Evolutionary conservation across 345 rosid genomes (phyloP).

Genomic region (Tarenaya hassleriana): DNA sequence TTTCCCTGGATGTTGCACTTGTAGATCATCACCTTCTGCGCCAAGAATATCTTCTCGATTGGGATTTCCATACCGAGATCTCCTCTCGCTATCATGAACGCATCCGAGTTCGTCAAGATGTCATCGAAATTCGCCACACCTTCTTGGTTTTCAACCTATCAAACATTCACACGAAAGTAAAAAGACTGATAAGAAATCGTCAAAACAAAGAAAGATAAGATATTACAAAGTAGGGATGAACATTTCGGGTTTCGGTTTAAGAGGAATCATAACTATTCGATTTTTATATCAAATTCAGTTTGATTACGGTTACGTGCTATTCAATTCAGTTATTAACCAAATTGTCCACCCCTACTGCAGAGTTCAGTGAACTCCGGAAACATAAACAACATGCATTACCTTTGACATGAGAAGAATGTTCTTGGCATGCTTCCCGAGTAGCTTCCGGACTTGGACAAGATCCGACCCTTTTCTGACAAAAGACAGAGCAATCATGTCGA

Average conservation of each 20-base stretch:
- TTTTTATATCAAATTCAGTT: too few species aligned
- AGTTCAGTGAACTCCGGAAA: too few species aligned
- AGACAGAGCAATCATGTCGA: conserved; percentile 95
- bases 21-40: conserved; percentile 98
- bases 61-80: conserved; percentile 99
- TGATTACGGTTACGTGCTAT: too few species aligned
- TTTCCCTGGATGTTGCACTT: conserved; percentile 97
- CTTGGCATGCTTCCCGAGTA: conserved; percentile 75
- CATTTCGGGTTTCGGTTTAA: too few species aligned
- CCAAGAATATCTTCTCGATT: conserved; percentile 88
- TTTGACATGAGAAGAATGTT: conserved; percentile 93
- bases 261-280: too few species aligned
- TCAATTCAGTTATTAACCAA: too few species aligned
- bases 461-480: conserved; percentile 95
- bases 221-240: too few species aligned
- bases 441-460: conserved; percentile 72
- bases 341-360: too few species aligned
- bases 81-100: conserved; percentile 97
- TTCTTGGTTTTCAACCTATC: conserved; percentile 94
- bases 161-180: too few species aligned
- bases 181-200: too few species aligned
- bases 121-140: conserved; percentile 98
- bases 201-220: too few species aligned
- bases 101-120: conserved; percentile 77
- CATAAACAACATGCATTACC: conserved; percentile 34